Evolutionary conservation across 441 rosid species (phyloP).

Genomic region (Gossypium trilobum): DNA sequence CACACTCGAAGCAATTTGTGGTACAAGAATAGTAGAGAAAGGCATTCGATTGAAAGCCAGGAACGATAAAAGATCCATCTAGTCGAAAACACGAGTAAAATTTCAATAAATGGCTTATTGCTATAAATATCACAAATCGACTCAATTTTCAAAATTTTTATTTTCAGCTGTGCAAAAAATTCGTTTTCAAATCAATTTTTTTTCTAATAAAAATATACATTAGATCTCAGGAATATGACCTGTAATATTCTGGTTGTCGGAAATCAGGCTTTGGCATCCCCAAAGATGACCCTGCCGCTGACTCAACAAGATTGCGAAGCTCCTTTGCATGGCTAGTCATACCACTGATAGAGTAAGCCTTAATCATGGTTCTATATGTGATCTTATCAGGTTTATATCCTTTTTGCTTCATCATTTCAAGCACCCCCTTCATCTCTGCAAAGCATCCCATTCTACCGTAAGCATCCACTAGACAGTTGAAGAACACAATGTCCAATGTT

Average conservation of each 20-base stretch:
- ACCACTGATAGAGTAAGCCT: conserved; percentile 54
- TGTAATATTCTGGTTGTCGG: conserved; percentile 11
- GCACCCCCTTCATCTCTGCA: conserved; percentile 80
- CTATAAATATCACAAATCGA: no score
- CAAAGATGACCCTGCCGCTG: conserved; percentile 29
- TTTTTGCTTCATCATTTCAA: conserved; percentile 57
- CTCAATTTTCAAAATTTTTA: no score
- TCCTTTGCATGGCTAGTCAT: conserved; percentile 65
- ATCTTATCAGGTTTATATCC: conserved; percentile 65
- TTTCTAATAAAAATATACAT: background rate
- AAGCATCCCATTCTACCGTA: conserved; percentile 73
- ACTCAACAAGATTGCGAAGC: conserved; percentile 30
- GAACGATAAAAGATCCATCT: no score
- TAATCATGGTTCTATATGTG: conserved; percentile 75
- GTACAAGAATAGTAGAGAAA: no score
- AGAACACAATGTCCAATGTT: conserved; percentile 61
- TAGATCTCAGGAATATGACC: background rate
- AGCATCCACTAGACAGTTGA: conserved; percentile 78
- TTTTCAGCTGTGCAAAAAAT: no score
- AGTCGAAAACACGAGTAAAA: no score
- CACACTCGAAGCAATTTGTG: no score
- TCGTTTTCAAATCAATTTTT: no score
- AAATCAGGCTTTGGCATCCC: conserved; percentile 48
- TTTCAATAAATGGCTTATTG: no score
- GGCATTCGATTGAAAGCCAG: no score